These are phyloP conservation scores for Petunia secreta DNA, from an alignment of 257 asterid species.

Conservation along the genomic window DNA sequence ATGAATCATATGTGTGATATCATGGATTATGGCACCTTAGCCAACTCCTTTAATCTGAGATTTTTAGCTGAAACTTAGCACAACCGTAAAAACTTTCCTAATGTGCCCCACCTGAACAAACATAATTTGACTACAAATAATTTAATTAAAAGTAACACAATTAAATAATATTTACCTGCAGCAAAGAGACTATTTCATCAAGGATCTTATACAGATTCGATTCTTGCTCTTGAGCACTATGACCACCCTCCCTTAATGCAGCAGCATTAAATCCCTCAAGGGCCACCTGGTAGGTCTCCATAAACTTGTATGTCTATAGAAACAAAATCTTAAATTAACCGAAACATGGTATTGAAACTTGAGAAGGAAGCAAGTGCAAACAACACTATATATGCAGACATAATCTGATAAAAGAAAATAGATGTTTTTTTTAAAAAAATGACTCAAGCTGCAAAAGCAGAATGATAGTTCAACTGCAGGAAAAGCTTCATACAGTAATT, in stretches of 20 bases:
- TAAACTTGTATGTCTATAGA: slow-evolving; percentile 68
- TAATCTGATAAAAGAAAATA: not conserved
- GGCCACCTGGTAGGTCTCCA: slow-evolving; percentile 89
- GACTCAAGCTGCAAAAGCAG: not conserved
- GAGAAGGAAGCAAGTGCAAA: not conserved
- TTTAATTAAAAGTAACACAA: no score
- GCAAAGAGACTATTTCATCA: slow-evolving; percentile 61
- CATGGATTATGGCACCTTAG: no score
- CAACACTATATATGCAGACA: not conserved
- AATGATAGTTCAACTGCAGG: not conserved
- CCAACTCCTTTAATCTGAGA: no score
- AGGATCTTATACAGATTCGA: slow-evolving; percentile 63
- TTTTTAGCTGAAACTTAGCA: no score
- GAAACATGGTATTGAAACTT: not conserved
- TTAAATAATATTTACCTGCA: slow-evolving; percentile 51
- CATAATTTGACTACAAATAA: no score
- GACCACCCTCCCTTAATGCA: slow-evolving; percentile 79
- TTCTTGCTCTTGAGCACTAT: slow-evolving; percentile 73
- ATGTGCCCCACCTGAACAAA: no score
- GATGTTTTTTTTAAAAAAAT: not conserved
- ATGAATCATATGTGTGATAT: no score
- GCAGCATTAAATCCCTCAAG: slow-evolving; percentile 96
- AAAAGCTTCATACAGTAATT: not conserved
- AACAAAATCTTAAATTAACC: not conserved
- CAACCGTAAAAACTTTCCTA: no score